Evolutionary conservation across 2,329 filamentous ascomycete genomes (phyloP), one percentile per base, ranked within the genome.

Genomic region (Neofusicoccum cordaticola): DNA sequence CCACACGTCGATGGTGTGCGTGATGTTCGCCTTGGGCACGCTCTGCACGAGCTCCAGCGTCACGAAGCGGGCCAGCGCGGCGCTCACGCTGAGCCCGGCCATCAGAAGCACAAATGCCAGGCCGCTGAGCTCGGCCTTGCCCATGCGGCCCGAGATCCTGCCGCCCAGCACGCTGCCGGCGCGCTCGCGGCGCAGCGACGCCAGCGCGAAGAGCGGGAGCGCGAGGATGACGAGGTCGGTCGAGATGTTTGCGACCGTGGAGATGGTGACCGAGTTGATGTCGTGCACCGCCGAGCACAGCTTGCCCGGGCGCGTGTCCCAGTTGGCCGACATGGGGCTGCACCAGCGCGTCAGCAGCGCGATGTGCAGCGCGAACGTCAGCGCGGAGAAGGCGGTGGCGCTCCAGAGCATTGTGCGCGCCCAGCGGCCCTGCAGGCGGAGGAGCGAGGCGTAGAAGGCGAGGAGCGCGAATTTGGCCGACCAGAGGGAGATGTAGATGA

Each of bases 1-100:
- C 71, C 72, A 74, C 31, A 75, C 71, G 64, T 75, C 73, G 47
- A 75, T 74, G 12, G 73, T 73, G 67, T 74, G 72, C 41, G 72
- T 74, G 62, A 75, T 73, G 15, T 69, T 68, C 5, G 72, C 69
- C 47, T 66, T 67, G 8, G 69, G 70, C 11, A 68, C 68, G 19
- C 63, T 45, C 47, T 71, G 68, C 17, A 74, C 68, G 2, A 74
- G 62, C 65, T 72, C 68, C 31, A 74, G 64, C 37, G 67, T 70
- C 6, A 73, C 65, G 53, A 73, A 74, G n/a, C 73, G 66, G 1
- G 72, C 68, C 13, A 73, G 58, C 37, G 72, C 73, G 2, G 71
- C 71, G 5, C 71, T 31, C 44, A 74, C 71, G 34, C 67, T 70
- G 22, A 73, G 63, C 53, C 65, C 69, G 31, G 68, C 73, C 71